A percentile compares a stretch with the other conserved stretches of the same genome.
phyloP scores from a whole-genome alignment of 371 early-diverging fungal species.

The Mortierella sp. region DNA sequence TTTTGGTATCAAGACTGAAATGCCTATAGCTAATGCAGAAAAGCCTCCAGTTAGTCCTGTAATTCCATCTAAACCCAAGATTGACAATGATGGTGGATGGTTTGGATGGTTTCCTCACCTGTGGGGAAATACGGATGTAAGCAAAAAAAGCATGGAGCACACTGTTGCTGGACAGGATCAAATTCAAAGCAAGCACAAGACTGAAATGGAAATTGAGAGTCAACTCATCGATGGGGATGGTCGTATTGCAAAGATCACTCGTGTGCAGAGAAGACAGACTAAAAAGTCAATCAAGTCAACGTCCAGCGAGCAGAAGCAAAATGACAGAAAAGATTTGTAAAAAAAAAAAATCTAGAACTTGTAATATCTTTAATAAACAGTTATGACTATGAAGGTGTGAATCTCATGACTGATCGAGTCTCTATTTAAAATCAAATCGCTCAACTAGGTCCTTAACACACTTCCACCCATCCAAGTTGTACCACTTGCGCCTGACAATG shows the following conservation, averaged over 20 bases:
- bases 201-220: too few species aligned
- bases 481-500: conserved; percentile 58
- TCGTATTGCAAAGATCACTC: conserved; percentile 14
- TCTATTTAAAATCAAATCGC: conserved; percentile 49
- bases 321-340: too few species aligned
- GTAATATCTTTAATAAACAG: too few species aligned
- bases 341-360: too few species aligned
- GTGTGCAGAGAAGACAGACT: conserved; percentile 4
- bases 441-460: conserved; percentile 52
- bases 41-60: too few species aligned
- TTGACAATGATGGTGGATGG: neutral
- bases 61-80: neutral
- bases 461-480: conserved; percentile 57
- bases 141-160: too few species aligned
- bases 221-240: conserved; percentile 6
- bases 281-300: too few species aligned
- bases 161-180: neutral
- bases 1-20: neutral
- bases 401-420: too few species aligned
- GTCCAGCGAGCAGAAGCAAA: too few species aligned
- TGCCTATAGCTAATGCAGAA: neutral
- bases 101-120: conserved; percentile 12
- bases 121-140: neutral
- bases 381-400: too few species aligned
- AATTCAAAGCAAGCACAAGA: too few species aligned